Conservation (phyloP, 2,329 filamentous ascomycete species). For the Colletotrichum musae region DNA sequence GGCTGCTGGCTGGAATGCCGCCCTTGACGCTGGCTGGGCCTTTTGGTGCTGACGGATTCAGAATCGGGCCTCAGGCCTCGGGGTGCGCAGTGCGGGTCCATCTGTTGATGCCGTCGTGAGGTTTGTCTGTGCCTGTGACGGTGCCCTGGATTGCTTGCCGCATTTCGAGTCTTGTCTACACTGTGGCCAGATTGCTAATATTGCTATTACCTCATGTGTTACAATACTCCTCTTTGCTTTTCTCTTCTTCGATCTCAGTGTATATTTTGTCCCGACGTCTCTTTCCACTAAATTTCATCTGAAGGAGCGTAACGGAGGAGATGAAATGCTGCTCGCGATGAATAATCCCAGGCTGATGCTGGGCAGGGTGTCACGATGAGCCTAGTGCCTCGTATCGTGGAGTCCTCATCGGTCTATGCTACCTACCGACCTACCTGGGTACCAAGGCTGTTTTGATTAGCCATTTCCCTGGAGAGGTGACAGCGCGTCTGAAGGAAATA, state of each 20-base stretch:
- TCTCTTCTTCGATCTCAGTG: not conserved
- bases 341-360: no score
- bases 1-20: constrained; percentile 18
- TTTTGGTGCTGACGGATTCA: constrained; percentile 26
- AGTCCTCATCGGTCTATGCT: not conserved
- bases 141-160: no score
- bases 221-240: not conserved
- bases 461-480: constrained; percentile 14
- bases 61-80: constrained; percentile 23
- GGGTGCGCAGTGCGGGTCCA: constrained; percentile 27
- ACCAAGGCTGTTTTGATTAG: constrained; percentile 23
- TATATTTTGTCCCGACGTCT: not conserved
- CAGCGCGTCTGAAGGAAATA: constrained; percentile 25
- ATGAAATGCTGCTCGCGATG: no score
- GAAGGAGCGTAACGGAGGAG: no score
- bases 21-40: not conserved
- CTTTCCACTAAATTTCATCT: not conserved
- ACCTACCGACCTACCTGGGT: not conserved
- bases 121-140: not conserved
- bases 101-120: not conserved
- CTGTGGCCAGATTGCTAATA: no score
- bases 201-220: no score
- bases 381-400: not conserved
- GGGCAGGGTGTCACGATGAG: no score
- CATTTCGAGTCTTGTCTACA: no score